Conservation (phyloP, 2,329 filamentous ascomycete genomes). For the Trichoderma semiorbis region DNA sequence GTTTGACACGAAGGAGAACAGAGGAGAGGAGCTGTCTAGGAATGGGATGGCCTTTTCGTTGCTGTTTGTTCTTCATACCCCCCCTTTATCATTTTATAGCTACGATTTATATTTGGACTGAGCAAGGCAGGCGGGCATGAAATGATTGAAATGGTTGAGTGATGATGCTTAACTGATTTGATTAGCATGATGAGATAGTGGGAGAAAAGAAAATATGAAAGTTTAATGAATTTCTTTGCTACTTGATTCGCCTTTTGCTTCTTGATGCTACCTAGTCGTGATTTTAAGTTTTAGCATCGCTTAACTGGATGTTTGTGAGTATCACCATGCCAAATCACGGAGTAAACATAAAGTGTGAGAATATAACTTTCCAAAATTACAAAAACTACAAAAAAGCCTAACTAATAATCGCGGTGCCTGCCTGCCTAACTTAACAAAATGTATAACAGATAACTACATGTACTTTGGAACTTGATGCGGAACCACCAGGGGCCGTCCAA, state of each 20-base stretch:
- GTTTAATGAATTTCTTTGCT: not conserved
- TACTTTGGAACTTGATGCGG: not conserved
- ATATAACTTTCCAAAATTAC: not conserved
- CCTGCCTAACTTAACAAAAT: not conserved
- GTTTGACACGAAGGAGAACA: not conserved
- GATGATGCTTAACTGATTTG: not conserved
- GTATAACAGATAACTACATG: not conserved
- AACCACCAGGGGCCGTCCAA: slow-evolving; percentile 4
- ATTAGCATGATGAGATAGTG: not conserved
- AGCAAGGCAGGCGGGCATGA: slow-evolving; percentile 4
- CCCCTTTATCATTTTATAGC: not conserved
- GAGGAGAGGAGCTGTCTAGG: not conserved
- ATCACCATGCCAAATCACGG: not conserved
- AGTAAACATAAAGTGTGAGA: not conserved
- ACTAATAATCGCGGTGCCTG: not conserved
- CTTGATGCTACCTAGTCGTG: not conserved
- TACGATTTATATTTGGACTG: slow-evolving; percentile 4
- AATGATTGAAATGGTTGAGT: not conserved
- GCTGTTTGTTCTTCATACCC: not conserved
- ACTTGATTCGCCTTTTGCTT: not conserved
- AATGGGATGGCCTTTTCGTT: not conserved
- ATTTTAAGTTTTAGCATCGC: not conserved
- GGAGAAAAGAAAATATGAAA: not conserved
- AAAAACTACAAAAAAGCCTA: not conserved
- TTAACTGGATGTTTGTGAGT: not conserved